These are phyloP conservation scores for Acanthamoeba triangularis DNA, from an alignment of 208 protist species.

Conservation along the genomic window DNA sequence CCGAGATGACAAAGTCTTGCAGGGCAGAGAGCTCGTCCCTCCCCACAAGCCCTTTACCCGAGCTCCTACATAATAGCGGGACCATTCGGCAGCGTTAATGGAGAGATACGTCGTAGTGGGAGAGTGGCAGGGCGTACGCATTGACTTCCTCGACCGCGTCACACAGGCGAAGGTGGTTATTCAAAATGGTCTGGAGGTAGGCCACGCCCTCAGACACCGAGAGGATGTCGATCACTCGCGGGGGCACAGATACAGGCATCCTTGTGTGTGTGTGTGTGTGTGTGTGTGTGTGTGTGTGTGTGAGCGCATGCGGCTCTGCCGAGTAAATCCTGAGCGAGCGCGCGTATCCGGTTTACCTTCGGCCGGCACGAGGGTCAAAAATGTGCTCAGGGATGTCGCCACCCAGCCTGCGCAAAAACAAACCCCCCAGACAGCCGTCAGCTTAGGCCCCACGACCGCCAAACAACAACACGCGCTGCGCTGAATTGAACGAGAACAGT, in stretches of 20 bases:
- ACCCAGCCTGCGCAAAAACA: background rate
- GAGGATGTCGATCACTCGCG: conserved; percentile 4
- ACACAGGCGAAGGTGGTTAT: background rate
- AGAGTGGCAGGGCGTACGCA: background rate
- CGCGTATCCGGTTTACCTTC: background rate
- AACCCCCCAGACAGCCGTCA: background rate
- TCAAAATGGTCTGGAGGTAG: background rate
- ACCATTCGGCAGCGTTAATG: no score
- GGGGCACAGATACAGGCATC: background rate
- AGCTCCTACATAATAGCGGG: background rate
- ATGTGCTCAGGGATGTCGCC: conserved; percentile 9
- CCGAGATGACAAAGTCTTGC: conserved; percentile 15
- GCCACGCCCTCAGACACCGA: background rate
- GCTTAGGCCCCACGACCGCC: no score
- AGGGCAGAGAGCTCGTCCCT: conserved; percentile 29
- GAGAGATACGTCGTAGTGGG: background rate
- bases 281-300: no score
- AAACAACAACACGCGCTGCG: no score
- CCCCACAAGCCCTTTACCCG: background rate
- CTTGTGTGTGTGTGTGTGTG: background rate
- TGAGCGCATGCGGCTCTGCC: no score
- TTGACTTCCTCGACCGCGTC: background rate
- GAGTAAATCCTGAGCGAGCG: no score
- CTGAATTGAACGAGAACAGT: background rate
- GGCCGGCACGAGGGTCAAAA: conserved; percentile 52